Evolutionary conservation across 1,139 yeast species (phyloP), one percentile per base, ranked within the genome.

Genomic region (Dujonia santamariae): DNA sequence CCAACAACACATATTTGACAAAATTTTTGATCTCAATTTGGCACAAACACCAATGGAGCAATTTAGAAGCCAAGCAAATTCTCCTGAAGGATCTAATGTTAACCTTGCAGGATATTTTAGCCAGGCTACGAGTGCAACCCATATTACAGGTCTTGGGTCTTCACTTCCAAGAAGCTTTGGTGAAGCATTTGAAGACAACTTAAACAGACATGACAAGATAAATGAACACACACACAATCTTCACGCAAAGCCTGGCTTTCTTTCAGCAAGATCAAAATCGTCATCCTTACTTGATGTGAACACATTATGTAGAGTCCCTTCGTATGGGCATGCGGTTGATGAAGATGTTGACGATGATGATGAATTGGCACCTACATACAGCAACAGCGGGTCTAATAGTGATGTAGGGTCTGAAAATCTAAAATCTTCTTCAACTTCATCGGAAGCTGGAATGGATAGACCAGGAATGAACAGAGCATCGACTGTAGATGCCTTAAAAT

Each of bases 41-140:
- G 61, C 68, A 2, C 63, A 59, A 36, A 54, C 67, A 7, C 72
- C 73, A 1, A 39, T 61, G 28, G 72, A 66, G 38, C 73, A 65
- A 43, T 54, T 64, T 17, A 50, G 67, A 19, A 48, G 53, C 16
- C 57, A 55, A 30, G 42, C 44, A 7, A 43, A 40, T 24, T 47
- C 59, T 1, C 46, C 50, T 2, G 42, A 44, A 4, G 51, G 42
- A 7, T 49, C 63, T 1, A 36, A 40, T 11, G 42, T 40, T 1
- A 46, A 48, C 23, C 31, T 59, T 7, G 44, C 50, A 9, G 49
- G 59, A 9, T 61, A 61, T 43, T 60, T 63, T 41, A 63, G 59
- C 12, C 26, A 23, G n/a, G 11, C 30, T 19, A n/a, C n/a, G n/a
- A n/a, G n/a, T n/a, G n/a, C n/a, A n/a, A n/a, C n/a, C n/a, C n/a